Percentiles rank a stretch among this genome's conserved stretches.
Evolutionary conservation across 2,329 filamentous ascomycete genomes (phyloP).

Genomic region (Chaetoscypha palmicola): DNA sequence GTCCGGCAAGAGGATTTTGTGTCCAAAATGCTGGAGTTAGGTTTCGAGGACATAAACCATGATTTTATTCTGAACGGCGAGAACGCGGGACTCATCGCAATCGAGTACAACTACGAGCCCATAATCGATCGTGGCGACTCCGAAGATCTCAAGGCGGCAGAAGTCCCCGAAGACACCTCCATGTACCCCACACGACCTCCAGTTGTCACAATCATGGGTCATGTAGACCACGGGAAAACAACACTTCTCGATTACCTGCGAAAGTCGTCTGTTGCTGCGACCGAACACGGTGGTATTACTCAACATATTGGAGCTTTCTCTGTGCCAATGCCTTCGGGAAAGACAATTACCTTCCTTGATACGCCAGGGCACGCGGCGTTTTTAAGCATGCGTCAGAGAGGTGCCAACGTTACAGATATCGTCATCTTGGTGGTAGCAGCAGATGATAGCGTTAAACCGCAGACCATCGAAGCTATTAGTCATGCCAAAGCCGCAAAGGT

Average conservation of each 20-base stretch:
- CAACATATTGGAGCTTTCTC: slow-evolving; percentile 98
- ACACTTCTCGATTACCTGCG: slow-evolving; percentile 90
- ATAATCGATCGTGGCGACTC: slow-evolving; percentile 60
- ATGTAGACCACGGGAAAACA: slow-evolving; percentile 97
- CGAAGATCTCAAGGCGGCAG: slow-evolving; percentile 65
- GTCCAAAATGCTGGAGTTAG: slow-evolving; percentile 69
- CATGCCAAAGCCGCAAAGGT: slow-evolving; percentile 83
- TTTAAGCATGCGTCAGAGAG: slow-evolving; percentile 88
- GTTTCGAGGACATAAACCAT: slow-evolving; percentile 76
- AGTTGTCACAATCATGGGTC: slow-evolving; percentile 98
- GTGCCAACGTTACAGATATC: slow-evolving; percentile 93
- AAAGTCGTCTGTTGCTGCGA: slow-evolving; percentile 83
- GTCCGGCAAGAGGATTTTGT: slow-evolving; percentile 67
- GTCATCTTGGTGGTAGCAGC: slow-evolving; percentile 93
- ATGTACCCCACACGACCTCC: slow-evolving; percentile 70
- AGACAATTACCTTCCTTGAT: slow-evolving; percentile 91
- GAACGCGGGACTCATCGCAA: slow-evolving; percentile 80
- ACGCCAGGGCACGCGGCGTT: slow-evolving; percentile 96
- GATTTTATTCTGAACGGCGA: slow-evolving; percentile 88
- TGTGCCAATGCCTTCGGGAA: slow-evolving; percentile 77
- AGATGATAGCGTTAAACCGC: slow-evolving; percentile 95
- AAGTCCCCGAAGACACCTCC: slow-evolving; percentile 60
- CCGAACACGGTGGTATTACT: slow-evolving; percentile 93
- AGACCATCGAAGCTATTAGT: slow-evolving; percentile 92
- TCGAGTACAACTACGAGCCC: slow-evolving; percentile 89